Evolutionary conservation across 2,329 filamentous ascomycete species (phyloP), one percentile per base, ranked within the genome.

Genomic region (Fusarium keratoplasticum): DNA sequence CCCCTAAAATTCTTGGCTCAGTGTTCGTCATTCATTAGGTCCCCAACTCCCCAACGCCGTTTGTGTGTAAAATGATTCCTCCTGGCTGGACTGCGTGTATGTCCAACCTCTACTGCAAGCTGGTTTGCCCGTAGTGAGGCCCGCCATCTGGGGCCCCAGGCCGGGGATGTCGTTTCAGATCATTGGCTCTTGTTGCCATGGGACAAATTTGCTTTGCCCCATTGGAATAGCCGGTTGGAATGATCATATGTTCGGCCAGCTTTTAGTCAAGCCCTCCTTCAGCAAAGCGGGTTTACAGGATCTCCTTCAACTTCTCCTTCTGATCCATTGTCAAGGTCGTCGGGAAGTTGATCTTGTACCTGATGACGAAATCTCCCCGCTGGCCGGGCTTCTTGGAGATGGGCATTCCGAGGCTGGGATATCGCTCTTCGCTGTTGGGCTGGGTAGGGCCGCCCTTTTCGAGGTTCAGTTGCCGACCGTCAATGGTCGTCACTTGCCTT

Each of bases 261-360:
- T 29, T 29, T 14, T 14, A 18, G 52, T 22, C 29, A 59, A 20
- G 10, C n/a, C 38, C 18, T 20, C 27, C 38, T 22, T 18, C 40
- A 13, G 29, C 31, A 20, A 38, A 40, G 20, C 31, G 60, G 33
- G 33, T 65, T 84, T 82, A 92, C 75, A 99, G 86, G 78, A 98
- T 94, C 78, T 95, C 92, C 84, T 89, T 94, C 74, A 99, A 83
- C 81, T 93, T 88, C 73, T 91, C 86, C 87, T 98, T 98, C 85
- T 98, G 96, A 6, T 89, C 85, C 9, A 88, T 66, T 5, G 94
- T 96, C 83, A 99, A 84, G 44, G 84, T 92, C 4, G 91, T 92
- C 0, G 96, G 96, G 86, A 98, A 98, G 81, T 94, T 95, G 82
- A 99, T 95, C 80, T 96, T 96, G 79, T 98, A 95, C 69, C 92